These are phyloP conservation scores for Coelastrella sp. DNA, from an alignment of 139 green algal species.

Conservation along the genomic window DNA sequence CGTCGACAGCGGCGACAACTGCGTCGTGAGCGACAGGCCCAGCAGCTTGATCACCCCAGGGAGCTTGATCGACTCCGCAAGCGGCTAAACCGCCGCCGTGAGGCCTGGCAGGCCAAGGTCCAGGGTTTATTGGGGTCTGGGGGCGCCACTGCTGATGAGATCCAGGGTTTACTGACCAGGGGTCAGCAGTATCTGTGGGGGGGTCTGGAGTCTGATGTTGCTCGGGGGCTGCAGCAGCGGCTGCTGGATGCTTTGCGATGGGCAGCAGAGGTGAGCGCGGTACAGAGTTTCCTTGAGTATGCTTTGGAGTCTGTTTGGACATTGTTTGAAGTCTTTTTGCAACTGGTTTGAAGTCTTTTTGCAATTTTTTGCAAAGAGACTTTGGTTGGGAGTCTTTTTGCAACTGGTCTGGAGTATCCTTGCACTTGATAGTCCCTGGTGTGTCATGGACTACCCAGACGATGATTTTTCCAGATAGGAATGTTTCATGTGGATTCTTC, in stretches of 20 bases:
- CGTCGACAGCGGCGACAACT: not conserved
- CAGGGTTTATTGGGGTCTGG: not conserved
- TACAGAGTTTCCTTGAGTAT: no score
- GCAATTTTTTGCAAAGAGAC: no score
- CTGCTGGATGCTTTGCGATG: slow-evolving; percentile 34
- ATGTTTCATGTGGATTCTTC: no score
- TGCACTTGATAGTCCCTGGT: no score
- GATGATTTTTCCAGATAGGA: no score
- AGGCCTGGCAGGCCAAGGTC: not conserved
- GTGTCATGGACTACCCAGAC: no score
- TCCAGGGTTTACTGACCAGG: slow-evolving; percentile 56
- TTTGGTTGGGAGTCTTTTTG: no score
- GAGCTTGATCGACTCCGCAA: not conserved
- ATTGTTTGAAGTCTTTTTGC: no score
- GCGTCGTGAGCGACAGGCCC: not conserved
- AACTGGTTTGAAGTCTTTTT: no score
- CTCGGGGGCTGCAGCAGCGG: slow-evolving; percentile 8
- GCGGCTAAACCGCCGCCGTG: not conserved
- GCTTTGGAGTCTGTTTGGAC: no score
- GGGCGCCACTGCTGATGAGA: not conserved
- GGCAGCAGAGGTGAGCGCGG: slow-evolving; percentile 21
- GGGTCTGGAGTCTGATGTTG: not conserved
- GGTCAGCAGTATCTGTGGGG: slow-evolving; percentile 74
- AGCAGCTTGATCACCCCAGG: slow-evolving; percentile 22
- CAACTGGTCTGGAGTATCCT: no score